phyloP scores from a whole-genome alignment of 2,329 filamentous ascomycete genomes.

The Xylaria hypoxylon region DNA sequence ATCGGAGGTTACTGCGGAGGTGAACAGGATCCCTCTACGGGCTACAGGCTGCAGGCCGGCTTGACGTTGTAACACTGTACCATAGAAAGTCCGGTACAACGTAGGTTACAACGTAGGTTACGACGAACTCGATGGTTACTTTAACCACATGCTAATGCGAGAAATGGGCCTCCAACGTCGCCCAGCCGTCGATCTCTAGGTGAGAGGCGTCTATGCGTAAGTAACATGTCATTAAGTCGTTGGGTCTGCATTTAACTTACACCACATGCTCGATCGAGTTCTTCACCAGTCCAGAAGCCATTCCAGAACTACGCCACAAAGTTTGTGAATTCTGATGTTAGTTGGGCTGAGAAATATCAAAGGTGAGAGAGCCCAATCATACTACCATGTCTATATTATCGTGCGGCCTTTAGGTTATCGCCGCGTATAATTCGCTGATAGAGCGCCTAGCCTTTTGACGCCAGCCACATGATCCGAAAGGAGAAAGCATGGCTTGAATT shows the following conservation, averaged over 20 bases:
- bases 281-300: not conserved
- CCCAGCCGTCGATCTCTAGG: constrained; percentile 13
- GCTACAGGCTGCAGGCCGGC: not conserved
- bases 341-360: not conserved
- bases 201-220: not conserved
- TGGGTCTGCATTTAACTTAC: constrained; percentile 8
- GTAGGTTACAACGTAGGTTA: constrained; percentile 6
- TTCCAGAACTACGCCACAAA: not conserved
- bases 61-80: not conserved
- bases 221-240: constrained; percentile 1
- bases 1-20: constrained; percentile 15
- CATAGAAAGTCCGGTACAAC: constrained; percentile 7
- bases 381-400: constrained; percentile 1
- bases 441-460: constrained; percentile 8
- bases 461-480: constrained; percentile 34
- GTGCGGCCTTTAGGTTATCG: constrained; percentile 25
- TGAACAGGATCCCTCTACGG: not conserved
- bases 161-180: constrained; percentile 7
- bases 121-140: not conserved
- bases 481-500: constrained; percentile 22
- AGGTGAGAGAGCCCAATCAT: constrained; percentile 13
- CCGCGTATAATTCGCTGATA: constrained; percentile 19
- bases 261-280: not conserved
- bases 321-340: not conserved
- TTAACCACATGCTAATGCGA: constrained; percentile 11